These are phyloP conservation scores for Suhomyces choctaworum DNA, from an alignment of 1,139 yeast species.

Conservation along the genomic window DNA sequence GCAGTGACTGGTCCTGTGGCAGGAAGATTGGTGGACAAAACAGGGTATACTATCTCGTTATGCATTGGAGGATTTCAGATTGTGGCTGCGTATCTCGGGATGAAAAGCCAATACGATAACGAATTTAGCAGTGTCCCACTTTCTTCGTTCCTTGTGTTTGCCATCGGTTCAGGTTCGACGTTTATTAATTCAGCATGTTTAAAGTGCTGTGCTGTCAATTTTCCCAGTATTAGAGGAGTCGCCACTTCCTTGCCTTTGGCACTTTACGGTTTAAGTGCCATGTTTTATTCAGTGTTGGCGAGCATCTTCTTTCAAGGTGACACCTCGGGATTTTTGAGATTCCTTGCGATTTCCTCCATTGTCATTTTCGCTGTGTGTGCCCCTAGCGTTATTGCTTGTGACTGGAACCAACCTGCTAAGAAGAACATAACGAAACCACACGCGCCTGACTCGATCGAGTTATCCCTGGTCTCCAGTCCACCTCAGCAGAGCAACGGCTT, in stretches of 20 bases:
- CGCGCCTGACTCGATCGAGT: conserved; percentile 14
- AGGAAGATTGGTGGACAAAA: conserved; percentile 57
- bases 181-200: conserved; percentile 52
- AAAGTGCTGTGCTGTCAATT: conserved; percentile 58
- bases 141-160: conserved; percentile 40
- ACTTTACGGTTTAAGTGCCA: conserved; percentile 59
- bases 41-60: conserved; percentile 49
- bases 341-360: conserved; percentile 44
- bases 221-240: conserved; percentile 57
- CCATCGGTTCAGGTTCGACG: conserved; percentile 58
- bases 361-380: conserved; percentile 41
- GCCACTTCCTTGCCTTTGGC: conserved; percentile 64
- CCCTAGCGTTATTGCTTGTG: conserved; percentile 51
- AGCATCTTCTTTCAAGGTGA: conserved; percentile 51
- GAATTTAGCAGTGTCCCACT: conserved; percentile 29
- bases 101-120: conserved; percentile 47
- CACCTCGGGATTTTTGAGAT: conserved; percentile 50
- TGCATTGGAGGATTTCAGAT: conserved; percentile 46
- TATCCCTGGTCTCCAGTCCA: conserved; percentile 14
- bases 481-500: conserved; percentile 12
- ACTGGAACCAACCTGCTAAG: conserved; percentile 19
- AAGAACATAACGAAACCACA: conserved; percentile 1
- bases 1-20: conserved; percentile 59
- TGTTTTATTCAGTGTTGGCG: conserved; percentile 53
- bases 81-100: conserved; percentile 45